Evolutionary conservation across 192 early-diverging fungal genomes (phyloP).

Genomic region (Entomortierella parvispora): DNA sequence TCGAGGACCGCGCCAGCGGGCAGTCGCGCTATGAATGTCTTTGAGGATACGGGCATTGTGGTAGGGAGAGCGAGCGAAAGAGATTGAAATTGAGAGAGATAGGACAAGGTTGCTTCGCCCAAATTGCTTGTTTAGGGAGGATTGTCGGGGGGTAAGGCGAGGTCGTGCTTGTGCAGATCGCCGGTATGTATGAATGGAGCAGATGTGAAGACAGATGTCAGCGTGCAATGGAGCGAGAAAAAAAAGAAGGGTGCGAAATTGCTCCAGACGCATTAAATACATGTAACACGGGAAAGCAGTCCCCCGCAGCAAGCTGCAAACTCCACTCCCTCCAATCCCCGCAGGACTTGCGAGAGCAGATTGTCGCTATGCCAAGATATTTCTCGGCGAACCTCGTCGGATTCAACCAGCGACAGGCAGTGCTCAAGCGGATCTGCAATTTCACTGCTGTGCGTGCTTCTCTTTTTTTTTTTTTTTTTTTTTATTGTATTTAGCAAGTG

Average conservation of each 20-base stretch:
- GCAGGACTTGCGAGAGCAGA: no score
- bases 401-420: background rate
- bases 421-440: no score
- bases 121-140: background rate
- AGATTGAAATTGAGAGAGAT: background rate
- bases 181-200: background rate
- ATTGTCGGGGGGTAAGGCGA: no score
- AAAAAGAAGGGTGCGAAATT: background rate
- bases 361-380: no score
- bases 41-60: constrained; percentile 20
- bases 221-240: background rate
- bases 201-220: background rate
- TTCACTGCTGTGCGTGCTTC: no score
- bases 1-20: constrained; percentile 33
- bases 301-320: background rate
- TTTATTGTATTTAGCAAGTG: no score
- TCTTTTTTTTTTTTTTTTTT: no score
- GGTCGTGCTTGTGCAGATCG: no score
- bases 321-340: constrained; percentile 5
- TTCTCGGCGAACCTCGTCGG: no score
- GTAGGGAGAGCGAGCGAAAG: background rate
- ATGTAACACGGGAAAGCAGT: constrained; percentile 11
- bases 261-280: background rate
- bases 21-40: constrained; percentile 40
- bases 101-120: no score